Conservation (phyloP, 108 stramenopile genomes). For the Pseudonitzschia pungens region DNA sequence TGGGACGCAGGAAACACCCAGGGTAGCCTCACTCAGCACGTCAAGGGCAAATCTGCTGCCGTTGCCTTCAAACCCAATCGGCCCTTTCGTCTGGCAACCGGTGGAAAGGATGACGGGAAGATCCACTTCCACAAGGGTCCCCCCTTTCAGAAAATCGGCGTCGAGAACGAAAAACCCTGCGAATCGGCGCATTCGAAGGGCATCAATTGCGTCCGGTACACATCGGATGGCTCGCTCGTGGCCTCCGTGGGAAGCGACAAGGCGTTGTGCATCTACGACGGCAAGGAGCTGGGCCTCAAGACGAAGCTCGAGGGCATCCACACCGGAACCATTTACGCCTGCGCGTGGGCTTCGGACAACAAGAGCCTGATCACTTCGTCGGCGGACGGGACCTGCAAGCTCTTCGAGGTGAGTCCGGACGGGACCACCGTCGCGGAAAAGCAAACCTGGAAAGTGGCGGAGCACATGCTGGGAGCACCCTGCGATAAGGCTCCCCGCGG, state of each 20-base stretch:
- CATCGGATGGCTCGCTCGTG: conserved; percentile 68
- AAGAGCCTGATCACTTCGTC: conserved; percentile 79
- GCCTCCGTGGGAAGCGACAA: conserved; percentile 83
- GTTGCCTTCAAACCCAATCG: conserved; percentile 79
- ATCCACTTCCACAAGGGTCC: conserved; percentile 90
- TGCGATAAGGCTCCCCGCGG: conserved; percentile 62
- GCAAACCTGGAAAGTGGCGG: conserved; percentile 67
- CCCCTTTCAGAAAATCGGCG: conserved; percentile 84
- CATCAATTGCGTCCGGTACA: conserved; percentile 87
- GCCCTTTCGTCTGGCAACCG: conserved; percentile 88
- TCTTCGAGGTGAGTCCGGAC: conserved; percentile 55
- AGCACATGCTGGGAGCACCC: conserved; percentile 28
- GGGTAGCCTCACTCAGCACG: conserved; percentile 61
- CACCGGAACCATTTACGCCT: conserved; percentile 83
- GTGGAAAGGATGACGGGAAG: conserved; percentile 87
- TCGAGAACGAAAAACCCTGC: conserved; percentile 48
- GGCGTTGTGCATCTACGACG: conserved; percentile 79
- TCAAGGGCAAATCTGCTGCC: conserved; percentile 58
- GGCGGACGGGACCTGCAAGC: conserved; percentile 90
- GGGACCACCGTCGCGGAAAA: conserved; percentile 39
- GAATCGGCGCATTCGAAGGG: conserved; percentile 62
- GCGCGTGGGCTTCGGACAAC: conserved; percentile 80
- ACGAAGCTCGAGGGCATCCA: conserved; percentile 60
- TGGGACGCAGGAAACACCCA: conserved; percentile 68
- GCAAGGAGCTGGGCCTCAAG: conserved; percentile 57